Evolutionary conservation across 805 yeast species (phyloP).

Genomic region (Yarrowia osloensis): DNA sequence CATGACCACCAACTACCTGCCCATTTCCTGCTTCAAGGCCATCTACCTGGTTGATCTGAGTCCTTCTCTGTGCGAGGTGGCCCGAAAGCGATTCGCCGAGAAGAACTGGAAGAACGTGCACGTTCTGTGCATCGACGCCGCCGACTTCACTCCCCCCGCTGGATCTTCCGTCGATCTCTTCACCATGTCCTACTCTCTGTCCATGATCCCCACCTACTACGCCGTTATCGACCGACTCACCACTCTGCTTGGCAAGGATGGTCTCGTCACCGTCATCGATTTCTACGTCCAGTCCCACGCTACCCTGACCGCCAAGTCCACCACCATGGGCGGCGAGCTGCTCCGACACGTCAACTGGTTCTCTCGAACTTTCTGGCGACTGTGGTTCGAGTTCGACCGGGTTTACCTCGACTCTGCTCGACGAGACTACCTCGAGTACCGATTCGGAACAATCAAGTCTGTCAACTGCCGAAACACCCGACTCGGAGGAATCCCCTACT

Average conservation of each 20-base stretch:
- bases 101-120: constrained; percentile 61
- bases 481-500: constrained; percentile 77
- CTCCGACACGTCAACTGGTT: constrained; percentile 77
- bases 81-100: constrained; percentile 56
- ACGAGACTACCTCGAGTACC: constrained; percentile 79
- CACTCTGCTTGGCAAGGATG: constrained; percentile 54
- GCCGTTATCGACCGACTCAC: constrained; percentile 72
- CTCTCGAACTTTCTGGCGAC: constrained; percentile 77
- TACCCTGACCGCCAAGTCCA: constrained; percentile 64
- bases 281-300: constrained; percentile 75
- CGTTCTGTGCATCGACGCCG: constrained; percentile 73
- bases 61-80: constrained; percentile 74
- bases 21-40: constrained; percentile 57
- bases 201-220: constrained; percentile 84
- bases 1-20: constrained; percentile 57
- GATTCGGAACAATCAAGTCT: constrained; percentile 78
- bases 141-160: constrained; percentile 59
- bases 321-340: constrained; percentile 72
- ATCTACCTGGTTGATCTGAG: constrained; percentile 75
- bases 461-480: constrained; percentile 63
- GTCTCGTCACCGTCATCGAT: constrained; percentile 71
- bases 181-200: constrained; percentile 76
- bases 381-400: constrained; percentile 84
- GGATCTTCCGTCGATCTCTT: constrained; percentile 53
- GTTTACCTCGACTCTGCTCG: constrained; percentile 78